Evolutionary conservation across 1,284 basidiomycete genomes (phyloP), one percentile per base, ranked within the genome.

Genomic region (Trametes polyzona): DNA sequence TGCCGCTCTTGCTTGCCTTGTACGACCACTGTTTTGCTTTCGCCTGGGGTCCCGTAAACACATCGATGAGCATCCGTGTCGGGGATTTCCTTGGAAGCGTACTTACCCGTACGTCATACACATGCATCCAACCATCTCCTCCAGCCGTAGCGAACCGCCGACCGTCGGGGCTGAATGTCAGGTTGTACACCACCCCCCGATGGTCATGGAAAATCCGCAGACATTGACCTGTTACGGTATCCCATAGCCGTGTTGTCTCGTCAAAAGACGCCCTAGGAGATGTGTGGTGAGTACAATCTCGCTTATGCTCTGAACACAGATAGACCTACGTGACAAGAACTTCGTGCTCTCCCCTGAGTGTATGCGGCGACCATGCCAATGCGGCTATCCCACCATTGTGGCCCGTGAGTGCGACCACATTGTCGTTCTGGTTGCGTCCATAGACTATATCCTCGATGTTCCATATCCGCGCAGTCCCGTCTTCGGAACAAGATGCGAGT

Each of bases 401-500:
- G 0, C 91, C 90, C 43, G 74, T 71, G 30, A 90, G 74, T 10
- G 83, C 71, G 19, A 87, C 67, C 6, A 76, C 71, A 43, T 74
- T 78, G 26, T 73, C 69, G 21, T 78, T 76, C 0, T 62, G 58
- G 21, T 63, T 62, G 44, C 63, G 72, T 55, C 47, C 67, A 61
- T 50, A 76, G 59, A 63, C 75, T 69, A 67, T 74, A 68, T 67
- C 67, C 46, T 74, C 73, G 29, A 91, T 73, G 53, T 83, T 81
- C 90, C 91, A 94, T 66, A 94, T 80, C 29, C 89, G 84, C 24
- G 88, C 87, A 0, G 88, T 90, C 54, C 76, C 74, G 63, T 94
- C 92, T 67, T 94, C 92, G 0, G 90, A 90, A 69, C 89, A 90
- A 2, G 91, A 89, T 32, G 90, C 91, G 46, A 94, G 68, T 48